A percentile compares a stretch with the other conserved stretches of the same genome.
Conservation (phyloP, 169 alveolate genomes). For the Plasmodium ovale region DNA sequence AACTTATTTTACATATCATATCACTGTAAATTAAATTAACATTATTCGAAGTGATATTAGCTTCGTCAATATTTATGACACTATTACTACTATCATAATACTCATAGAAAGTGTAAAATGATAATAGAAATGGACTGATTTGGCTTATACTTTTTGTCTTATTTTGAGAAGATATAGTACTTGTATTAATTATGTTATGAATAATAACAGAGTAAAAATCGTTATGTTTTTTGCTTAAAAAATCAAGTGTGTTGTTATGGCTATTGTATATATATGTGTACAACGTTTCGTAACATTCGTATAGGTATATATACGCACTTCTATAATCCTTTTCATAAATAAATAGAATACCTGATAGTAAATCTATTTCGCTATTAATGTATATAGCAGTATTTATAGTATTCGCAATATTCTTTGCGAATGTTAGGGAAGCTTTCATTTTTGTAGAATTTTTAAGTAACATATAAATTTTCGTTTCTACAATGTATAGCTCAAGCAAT, state of each 20-base stretch:
- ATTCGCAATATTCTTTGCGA: conserved; percentile 95
- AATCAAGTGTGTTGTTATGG: conserved; percentile 80
- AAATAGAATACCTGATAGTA: conserved; percentile 89
- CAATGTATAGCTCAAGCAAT: conserved; percentile 92
- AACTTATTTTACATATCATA: conserved; percentile 27
- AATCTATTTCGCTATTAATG: conserved; percentile 95
- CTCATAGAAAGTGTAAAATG: conserved; percentile 80
- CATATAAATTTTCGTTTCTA: conserved; percentile 94
- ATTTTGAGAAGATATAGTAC: conserved; percentile 67
- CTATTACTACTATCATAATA: conserved; percentile 75
- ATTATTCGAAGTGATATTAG: conserved; percentile 32
- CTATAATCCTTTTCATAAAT: conserved; percentile 92
- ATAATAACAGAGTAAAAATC: conserved; percentile 66
- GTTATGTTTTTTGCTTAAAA: conserved; percentile 77
- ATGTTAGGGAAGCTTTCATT: conserved; percentile 95
- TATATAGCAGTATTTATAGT: conserved; percentile 95
- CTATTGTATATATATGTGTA: conserved; percentile 88
- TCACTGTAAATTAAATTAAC: conserved; percentile 62
- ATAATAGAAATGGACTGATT: conserved; percentile 79
- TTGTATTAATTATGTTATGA: conserved; percentile 58
- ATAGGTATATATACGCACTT: conserved; percentile 96
- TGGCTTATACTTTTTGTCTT: conserved; percentile 66
- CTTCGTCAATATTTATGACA: conserved; percentile 32
- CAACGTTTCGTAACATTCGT: conserved; percentile 96
- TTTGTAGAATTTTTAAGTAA: conserved; percentile 93